phyloP scores from a whole-genome alignment of 176 grass and related monocot genomes.

The Carex parvula region DNA sequence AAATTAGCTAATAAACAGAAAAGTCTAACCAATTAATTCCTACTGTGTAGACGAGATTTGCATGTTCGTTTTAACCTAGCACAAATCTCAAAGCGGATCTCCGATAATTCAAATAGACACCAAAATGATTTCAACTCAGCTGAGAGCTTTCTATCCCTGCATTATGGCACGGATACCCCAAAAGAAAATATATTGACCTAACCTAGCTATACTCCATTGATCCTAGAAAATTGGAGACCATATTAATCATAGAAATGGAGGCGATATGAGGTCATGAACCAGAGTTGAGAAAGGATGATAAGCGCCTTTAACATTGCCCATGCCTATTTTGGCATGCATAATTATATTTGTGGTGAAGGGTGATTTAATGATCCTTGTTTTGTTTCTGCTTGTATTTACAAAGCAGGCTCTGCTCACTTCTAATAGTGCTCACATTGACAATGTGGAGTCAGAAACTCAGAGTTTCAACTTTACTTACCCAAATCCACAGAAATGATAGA shows the following conservation, averaged over 20 bases:
- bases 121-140: no score
- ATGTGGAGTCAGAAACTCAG: neutral
- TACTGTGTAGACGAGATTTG: neutral
- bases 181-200: neutral
- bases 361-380: slow-evolving; percentile 2
- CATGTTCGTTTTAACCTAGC: no score
- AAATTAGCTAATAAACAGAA: neutral
- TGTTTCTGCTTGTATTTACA: neutral
- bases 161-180: no score
- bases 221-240: neutral
- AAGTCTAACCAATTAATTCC: neutral
- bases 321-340: neutral
- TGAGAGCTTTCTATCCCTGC: no score
- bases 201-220: neutral
- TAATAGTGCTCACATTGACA: neutral
- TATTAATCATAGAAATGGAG: neutral
- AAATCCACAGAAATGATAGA: neutral
- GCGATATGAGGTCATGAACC: neutral
- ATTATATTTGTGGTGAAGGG: neutral
- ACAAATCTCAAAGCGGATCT: no score
- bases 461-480: neutral
- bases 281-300: slow-evolving; percentile 7
- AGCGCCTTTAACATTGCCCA: neutral
- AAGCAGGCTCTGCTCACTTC: neutral
- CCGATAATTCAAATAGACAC: no score